Base-by-base conservation (phyloP, 805 yeast species). In the Lachancea dasiensis region DNA sequence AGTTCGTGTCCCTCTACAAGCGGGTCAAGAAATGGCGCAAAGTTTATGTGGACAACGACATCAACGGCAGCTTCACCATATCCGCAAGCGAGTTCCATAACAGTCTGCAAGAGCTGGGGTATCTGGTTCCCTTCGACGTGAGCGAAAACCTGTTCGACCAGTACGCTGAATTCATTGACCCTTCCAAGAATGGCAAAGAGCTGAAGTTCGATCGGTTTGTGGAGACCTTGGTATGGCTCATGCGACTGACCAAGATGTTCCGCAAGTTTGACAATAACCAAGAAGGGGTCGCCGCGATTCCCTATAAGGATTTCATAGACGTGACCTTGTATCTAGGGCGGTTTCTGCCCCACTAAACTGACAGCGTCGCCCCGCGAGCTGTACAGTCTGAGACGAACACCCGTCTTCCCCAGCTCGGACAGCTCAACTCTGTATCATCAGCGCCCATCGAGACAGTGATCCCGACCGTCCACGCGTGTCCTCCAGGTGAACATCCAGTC, bases 181-280 rank as follows among this genome's bases (percentile, higher is more conserved):
- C 52, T 15, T 46, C 47, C 21, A 46, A 48, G 6, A 52, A 50
- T 14, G 58, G 58, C 2, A 60, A 59, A 36, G 68, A 63, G 41
- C 55, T 86, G 60, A 77, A 82, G 42, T 86, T 86, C 58, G 95
- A 86, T 56, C 71, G 77, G 57, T 86, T 86, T 60, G 86, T 86
- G 18, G 95, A 86, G 55, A 71, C 84, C 38, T 69, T 86, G 47
- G 82, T 85, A 13, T 81, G 85, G 70, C 66, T 86, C 47, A 70
- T 85, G 54, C 74, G 85, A 45, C 70, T 83, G 46, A 84, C 95
- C 1, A 87, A 82, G 52, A 68, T 80, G 10, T 86, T 86, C 66
- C 81, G 83, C 51, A 79, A 78, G 53, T 83, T 73, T 56, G 95
- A 86, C 56, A 63, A 69, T 9, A 86, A 82, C 45, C 72, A 81